Evolutionary conservation across 2,329 filamentous ascomycete genomes (phyloP).

Genomic region (Penicillium griseofulvum): DNA sequence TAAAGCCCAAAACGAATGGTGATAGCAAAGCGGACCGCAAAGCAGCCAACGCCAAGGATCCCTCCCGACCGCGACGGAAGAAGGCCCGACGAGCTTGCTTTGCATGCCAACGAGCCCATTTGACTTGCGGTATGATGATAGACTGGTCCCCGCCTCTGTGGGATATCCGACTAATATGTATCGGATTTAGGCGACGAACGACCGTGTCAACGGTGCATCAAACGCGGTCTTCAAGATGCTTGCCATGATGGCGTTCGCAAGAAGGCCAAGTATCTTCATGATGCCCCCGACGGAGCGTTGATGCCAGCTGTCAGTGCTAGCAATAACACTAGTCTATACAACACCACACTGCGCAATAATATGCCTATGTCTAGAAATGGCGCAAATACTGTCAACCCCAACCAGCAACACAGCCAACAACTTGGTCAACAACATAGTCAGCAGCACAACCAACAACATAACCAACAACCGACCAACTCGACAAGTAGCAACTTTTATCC

Average conservation of each 20-base stretch:
- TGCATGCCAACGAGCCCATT: slow-evolving; percentile 93
- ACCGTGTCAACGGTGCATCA: slow-evolving; percentile 90
- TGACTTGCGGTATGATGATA: slow-evolving; percentile 84
- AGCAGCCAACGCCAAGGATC: slow-evolving; percentile 71
- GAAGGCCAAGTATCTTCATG: slow-evolving; percentile 98
- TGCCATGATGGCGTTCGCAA: slow-evolving; percentile 97
- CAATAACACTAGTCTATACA: slow-evolving; percentile 55
- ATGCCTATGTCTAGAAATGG: slow-evolving; percentile 35
- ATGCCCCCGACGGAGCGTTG: slow-evolving; percentile 85
- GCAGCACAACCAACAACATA: neutral
- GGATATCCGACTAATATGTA: slow-evolving; percentile 6
- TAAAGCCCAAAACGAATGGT: slow-evolving; percentile 47
- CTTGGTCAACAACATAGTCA: slow-evolving; percentile 6
- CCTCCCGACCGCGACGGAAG: slow-evolving; percentile 82
- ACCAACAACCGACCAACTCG: slow-evolving; percentile 14
- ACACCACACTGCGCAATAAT: slow-evolving; percentile 43
- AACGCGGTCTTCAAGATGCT: slow-evolving; percentile 82
- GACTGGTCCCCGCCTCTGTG: slow-evolving; percentile 5
- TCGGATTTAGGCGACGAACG: slow-evolving; percentile 75
- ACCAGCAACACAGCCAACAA: slow-evolving; percentile 17
- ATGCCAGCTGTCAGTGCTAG: slow-evolving; percentile 80
- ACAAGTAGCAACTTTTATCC: slow-evolving; percentile 34
- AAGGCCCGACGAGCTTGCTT: slow-evolving; percentile 94
- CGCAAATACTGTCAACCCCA: slow-evolving; percentile 27
- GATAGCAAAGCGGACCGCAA: slow-evolving; percentile 60